phyloP scores from a whole-genome alignment of 2,329 filamentous ascomycete genomes.

The Chaetomium globosum region DNA sequence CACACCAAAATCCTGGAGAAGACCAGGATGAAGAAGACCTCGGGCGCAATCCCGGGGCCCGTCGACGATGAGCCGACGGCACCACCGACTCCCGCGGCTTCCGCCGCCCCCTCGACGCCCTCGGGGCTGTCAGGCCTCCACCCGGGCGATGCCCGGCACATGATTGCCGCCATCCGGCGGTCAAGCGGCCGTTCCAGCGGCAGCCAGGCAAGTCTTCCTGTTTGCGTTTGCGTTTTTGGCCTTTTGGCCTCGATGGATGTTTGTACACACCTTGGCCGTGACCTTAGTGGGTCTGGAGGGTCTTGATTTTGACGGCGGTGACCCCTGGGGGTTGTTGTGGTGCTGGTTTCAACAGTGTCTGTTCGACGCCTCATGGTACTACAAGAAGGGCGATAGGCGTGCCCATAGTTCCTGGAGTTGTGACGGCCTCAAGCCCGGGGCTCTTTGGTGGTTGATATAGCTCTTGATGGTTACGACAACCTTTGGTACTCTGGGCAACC shows the following conservation, averaged over 20 bases:
- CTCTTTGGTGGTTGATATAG: too few relatives aligned
- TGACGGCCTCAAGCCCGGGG: neutral
- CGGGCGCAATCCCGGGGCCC: neutral
- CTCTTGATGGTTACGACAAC: neutral
- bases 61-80: neutral
- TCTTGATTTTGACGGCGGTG: neutral
- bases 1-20: neutral
- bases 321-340: neutral
- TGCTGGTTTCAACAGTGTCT: neutral
- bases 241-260: too few relatives aligned
- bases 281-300: neutral
- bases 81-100: neutral
- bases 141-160: constrained; percentile 5
- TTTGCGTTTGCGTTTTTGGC: too few relatives aligned
- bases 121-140: neutral
- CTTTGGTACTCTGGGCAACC: neutral
- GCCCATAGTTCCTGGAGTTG: neutral
- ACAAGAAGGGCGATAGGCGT: neutral
- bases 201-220: neutral
- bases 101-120: constrained; percentile 5
- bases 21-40: neutral
- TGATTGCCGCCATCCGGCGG: neutral
- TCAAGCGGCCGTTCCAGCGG: neutral
- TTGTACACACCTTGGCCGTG: neutral
- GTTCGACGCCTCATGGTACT: too few relatives aligned